Evolutionary conservation across 1,284 basidiomycete genomes (phyloP).

Genomic region (Trametes sp.): DNA sequence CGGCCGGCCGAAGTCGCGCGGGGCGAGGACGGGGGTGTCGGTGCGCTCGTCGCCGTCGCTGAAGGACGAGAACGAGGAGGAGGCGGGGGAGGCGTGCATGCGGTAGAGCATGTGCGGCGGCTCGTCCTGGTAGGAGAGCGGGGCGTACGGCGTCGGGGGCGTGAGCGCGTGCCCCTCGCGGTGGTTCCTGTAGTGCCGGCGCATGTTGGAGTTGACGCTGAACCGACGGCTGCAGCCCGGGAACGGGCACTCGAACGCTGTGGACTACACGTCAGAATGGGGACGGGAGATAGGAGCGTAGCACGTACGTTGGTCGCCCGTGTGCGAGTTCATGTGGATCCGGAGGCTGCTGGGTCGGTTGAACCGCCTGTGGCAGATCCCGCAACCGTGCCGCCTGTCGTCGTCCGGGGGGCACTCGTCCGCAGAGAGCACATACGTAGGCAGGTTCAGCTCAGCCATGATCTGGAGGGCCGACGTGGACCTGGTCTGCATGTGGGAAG

Average conservation of each 20-base stretch:
- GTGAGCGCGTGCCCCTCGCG: constrained; percentile 22
- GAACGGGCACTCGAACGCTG: constrained; percentile 77
- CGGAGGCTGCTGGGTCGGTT: constrained; percentile 79
- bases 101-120: constrained; percentile 16
- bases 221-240: constrained; percentile 78
- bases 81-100: constrained; percentile 20
- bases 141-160: constrained; percentile 7
- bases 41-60: constrained; percentile 23
- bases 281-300: background rate
- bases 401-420: constrained; percentile 36
- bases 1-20: background rate
- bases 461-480: constrained; percentile 6
- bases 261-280: constrained; percentile 6
- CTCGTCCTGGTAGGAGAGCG: constrained; percentile 11
- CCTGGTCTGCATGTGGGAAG: background rate
- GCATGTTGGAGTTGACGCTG: constrained; percentile 85
- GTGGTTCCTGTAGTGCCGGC: constrained; percentile 78
- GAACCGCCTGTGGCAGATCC: constrained; percentile 73
- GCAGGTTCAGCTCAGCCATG: constrained; percentile 11
- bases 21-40: constrained; percentile 11
- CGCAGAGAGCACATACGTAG: constrained; percentile 25
- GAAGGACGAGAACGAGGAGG: constrained; percentile 25
- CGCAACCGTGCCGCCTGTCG: constrained; percentile 66
- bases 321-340: constrained; percentile 81
- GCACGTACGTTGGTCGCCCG: constrained; percentile 73